Percentiles rank a stretch among this genome's conserved stretches.
Conservation (phyloP, 2,329 filamentous ascomycete species). For the Trichophyton benhamiae region DNA sequence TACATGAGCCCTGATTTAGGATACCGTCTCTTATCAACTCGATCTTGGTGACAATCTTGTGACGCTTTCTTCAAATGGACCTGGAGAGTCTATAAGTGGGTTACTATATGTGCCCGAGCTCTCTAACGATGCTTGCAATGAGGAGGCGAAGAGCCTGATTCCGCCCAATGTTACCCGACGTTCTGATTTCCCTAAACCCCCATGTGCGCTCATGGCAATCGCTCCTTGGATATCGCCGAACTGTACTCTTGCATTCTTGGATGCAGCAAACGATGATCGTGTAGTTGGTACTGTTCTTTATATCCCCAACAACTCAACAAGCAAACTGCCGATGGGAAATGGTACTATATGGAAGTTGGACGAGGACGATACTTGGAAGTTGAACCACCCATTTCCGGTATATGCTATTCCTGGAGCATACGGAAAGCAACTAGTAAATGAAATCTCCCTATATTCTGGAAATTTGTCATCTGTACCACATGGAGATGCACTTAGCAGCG, state of each 20-base stretch:
- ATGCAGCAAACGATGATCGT: slow-evolving; percentile 47
- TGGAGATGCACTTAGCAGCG: slow-evolving; percentile 22
- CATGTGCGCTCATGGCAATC: slow-evolving; percentile 66
- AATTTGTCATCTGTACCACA: slow-evolving; percentile 43
- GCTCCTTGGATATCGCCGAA: slow-evolving; percentile 70
- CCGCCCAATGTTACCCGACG: slow-evolving; percentile 63
- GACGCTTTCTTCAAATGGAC: slow-evolving; percentile 53
- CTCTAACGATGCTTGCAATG: slow-evolving; percentile 48
- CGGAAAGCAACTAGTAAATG: slow-evolving; percentile 56
- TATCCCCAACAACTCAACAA: slow-evolving; percentile 36
- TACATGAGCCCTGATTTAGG: not conserved
- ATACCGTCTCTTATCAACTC: slow-evolving; percentile 14
- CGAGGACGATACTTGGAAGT: slow-evolving; percentile 60
- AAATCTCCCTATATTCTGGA: slow-evolving; percentile 65
- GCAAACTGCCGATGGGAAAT: slow-evolving; percentile 52
- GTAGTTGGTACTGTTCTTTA: slow-evolving; percentile 50
- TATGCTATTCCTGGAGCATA: slow-evolving; percentile 63
- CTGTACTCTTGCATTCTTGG: slow-evolving; percentile 64
- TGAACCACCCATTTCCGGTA: slow-evolving; percentile 60
- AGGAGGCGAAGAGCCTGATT: slow-evolving; percentile 52
- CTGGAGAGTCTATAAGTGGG: slow-evolving; percentile 58
- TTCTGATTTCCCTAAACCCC: slow-evolving; percentile 50
- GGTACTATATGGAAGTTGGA: slow-evolving; percentile 58
- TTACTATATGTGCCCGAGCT: slow-evolving; percentile 77
- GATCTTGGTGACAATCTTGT: slow-evolving; percentile 48